Conservation (phyloP, 257 asterid genomes). For the Ocimum tenuiflorum region DNA sequence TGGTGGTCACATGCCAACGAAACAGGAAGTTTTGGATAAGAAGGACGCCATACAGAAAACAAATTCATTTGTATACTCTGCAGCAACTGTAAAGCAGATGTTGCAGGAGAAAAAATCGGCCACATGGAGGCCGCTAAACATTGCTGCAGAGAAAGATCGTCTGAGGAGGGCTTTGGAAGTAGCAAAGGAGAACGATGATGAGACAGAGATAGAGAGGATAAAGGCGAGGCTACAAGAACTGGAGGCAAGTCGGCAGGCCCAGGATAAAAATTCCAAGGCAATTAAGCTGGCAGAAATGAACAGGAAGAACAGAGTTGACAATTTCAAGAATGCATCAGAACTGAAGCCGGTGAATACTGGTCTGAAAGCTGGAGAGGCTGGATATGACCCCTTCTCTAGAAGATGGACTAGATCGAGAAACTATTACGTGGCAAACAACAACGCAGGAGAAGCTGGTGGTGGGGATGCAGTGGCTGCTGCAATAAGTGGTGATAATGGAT, state of each 20-base stretch:
- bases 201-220: conserved; percentile 66
- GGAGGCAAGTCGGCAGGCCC: conserved; percentile 54
- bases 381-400: conserved; percentile 92
- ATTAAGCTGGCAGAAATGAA: conserved; percentile 84
- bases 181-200: conserved; percentile 69
- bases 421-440: conserved; percentile 43
- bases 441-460: conserved; percentile 35
- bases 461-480: conserved; percentile 38
- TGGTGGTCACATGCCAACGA: conserved; percentile 78
- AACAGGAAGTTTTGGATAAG: conserved; percentile 76
- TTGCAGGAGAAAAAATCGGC: conserved; percentile 95
- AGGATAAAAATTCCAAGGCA: conserved; percentile 69
- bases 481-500: conserved; percentile 25
- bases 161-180: conserved; percentile 75
- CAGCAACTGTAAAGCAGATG: conserved; percentile 96
- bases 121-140: conserved; percentile 75
- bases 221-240: conserved; percentile 57
- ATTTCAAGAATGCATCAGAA: conserved; percentile 84
- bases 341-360: conserved; percentile 44
- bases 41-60: conserved; percentile 77
- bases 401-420: conserved; percentile 95
- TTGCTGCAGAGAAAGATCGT: conserved; percentile 96
- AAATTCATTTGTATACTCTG: conserved; percentile 72
- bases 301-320: conserved; percentile 75
- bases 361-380: conserved; percentile 80